Percentiles rank a stretch among this genome's conserved stretches.
Evolutionary conservation across 2,329 filamentous ascomycete species (phyloP).

Genomic region (Pseudogymnoascus verrucosus): DNA sequence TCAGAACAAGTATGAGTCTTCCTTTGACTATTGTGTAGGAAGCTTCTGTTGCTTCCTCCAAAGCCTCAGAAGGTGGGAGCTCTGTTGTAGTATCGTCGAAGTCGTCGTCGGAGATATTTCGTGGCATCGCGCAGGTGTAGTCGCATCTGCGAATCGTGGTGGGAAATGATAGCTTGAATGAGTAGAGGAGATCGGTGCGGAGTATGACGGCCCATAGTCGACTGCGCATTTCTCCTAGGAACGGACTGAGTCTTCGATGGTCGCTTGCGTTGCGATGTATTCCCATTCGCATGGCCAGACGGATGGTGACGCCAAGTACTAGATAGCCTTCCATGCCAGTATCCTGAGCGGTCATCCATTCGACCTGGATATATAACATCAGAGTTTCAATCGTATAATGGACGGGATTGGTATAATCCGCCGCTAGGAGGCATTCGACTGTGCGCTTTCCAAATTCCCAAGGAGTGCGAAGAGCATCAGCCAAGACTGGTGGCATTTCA

Average conservation of each 20-base stretch:
- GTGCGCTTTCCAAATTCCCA: slow-evolving; percentile 12
- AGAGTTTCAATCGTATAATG: slow-evolving; percentile 13
- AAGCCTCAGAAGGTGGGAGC: slow-evolving; percentile 8
- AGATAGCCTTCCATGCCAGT: slow-evolving; percentile 10
- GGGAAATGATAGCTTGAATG: slow-evolving; percentile 10
- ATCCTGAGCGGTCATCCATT: slow-evolving; percentile 14
- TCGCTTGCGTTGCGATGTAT: slow-evolving; percentile 10
- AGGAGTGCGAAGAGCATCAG: background rate
- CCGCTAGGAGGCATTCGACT: slow-evolving; percentile 13
- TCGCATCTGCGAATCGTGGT: slow-evolving; percentile 7
- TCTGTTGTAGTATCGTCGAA: slow-evolving; percentile 8
- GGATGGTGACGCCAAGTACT: slow-evolving; percentile 10
- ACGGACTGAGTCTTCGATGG: slow-evolving; percentile 10
- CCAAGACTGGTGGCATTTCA: background rate
- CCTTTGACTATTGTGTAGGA: slow-evolving; percentile 10
- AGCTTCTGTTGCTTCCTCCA: slow-evolving; percentile 10
- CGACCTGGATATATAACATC: slow-evolving; percentile 12
- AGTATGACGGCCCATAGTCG: slow-evolving; percentile 10
- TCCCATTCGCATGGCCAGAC: slow-evolving; percentile 13
- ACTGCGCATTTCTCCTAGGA: slow-evolving; percentile 11
- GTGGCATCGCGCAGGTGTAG: slow-evolving; percentile 8
- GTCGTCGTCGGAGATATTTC: slow-evolving; percentile 10
- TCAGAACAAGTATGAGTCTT: slow-evolving; percentile 9
- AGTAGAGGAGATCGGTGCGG: slow-evolving; percentile 9
- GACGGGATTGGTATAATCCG: slow-evolving; percentile 13